These are phyloP conservation scores for Spatholobus suberectus DNA, from an alignment of 306 rosid species.

Conservation along the genomic window DNA sequence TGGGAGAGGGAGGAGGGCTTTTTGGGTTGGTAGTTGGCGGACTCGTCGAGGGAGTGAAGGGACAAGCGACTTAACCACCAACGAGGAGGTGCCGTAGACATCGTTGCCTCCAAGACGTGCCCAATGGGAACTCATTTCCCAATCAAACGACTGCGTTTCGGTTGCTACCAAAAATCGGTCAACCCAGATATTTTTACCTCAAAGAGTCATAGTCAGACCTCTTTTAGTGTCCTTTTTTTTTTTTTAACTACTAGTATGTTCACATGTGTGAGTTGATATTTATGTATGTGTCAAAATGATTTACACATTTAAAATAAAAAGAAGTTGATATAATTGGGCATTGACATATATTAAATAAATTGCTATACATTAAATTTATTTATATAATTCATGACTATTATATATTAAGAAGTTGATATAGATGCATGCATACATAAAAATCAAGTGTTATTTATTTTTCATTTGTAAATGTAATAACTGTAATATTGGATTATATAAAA, in stretches of 20 bases:
- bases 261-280: neutral
- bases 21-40: conserved; percentile 53
- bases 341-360: too few relatives aligned
- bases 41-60: conserved; percentile 87
- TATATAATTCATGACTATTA: too few relatives aligned
- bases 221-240: neutral
- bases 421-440: too few relatives aligned
- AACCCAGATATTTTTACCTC: neutral
- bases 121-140: neutral
- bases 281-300: neutral
- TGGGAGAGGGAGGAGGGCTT: neutral
- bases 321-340: neutral
- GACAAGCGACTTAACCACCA: conserved; percentile 53
- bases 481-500: too few relatives aligned
- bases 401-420: too few relatives aligned
- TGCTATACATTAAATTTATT: too few relatives aligned
- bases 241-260: neutral
- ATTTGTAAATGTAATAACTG: too few relatives aligned
- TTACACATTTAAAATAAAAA: neutral
- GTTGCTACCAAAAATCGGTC: neutral
- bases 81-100: conserved; percentile 45
- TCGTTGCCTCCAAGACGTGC: conserved; percentile 45
- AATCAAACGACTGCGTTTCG: conserved; percentile 40
- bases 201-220: neutral
- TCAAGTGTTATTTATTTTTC: too few relatives aligned